A percentile compares a stretch with the other conserved stretches of the same genome.
Conservation (phyloP, 2,329 filamentous ascomycete genomes). For the Arthrocladium fulminans region DNA sequence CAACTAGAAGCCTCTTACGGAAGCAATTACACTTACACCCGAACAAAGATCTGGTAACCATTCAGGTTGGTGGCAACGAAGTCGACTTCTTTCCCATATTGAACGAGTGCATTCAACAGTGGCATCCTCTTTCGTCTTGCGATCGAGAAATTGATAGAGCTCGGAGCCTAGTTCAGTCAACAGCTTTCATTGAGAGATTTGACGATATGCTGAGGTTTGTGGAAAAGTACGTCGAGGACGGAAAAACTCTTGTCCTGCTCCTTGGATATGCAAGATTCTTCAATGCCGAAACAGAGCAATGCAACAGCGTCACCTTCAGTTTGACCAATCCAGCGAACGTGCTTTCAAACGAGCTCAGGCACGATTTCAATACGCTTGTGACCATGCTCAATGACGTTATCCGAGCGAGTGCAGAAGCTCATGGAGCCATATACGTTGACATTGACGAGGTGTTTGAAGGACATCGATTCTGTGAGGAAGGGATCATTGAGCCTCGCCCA, state of each 20-base stretch:
- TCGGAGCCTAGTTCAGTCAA: constrained; percentile 17
- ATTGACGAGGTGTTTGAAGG: constrained; percentile 22
- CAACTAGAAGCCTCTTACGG: constrained; percentile 16
- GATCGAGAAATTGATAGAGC: constrained; percentile 16
- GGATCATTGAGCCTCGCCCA: constrained; percentile 18
- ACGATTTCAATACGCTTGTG: constrained; percentile 21
- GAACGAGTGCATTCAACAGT: constrained; percentile 25
- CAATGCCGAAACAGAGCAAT: constrained; percentile 19
- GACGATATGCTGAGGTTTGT: constrained; percentile 16
- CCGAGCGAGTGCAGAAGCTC: constrained; percentile 18
- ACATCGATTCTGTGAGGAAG: constrained; percentile 25
- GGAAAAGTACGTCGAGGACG: constrained; percentile 6
- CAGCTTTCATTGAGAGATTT: constrained; percentile 16
- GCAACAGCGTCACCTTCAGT: constrained; percentile 22
- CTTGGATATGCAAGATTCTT: constrained; percentile 24
- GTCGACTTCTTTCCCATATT: constrained; percentile 24
- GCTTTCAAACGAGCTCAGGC: constrained; percentile 21
- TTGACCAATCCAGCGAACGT: constrained; percentile 17
- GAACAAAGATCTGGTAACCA: constrained; percentile 20
- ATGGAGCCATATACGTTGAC: constrained; percentile 23
- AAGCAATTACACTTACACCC: constrained; percentile 15
- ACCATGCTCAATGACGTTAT: constrained; percentile 23
- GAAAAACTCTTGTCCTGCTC: constrained; percentile 18
- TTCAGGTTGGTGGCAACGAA: constrained; percentile 26
- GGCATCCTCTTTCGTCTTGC: constrained; percentile 17